Conservation (phyloP, 768 basidiomycete genomes). For the Kondoa malvinella region DNA sequence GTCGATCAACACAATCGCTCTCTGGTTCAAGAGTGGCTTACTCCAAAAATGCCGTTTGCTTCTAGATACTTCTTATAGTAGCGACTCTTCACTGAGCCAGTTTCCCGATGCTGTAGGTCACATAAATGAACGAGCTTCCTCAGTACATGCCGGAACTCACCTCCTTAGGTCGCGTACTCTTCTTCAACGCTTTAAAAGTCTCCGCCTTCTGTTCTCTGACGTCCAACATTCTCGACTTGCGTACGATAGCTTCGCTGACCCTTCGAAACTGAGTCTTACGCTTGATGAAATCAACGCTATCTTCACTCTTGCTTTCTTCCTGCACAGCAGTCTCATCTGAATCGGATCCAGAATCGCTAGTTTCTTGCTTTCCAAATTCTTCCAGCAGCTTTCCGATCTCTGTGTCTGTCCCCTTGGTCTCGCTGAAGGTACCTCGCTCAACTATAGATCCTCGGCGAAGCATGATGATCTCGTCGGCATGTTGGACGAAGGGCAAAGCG, state of each 20-base stretch:
- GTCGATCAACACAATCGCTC: neutral
- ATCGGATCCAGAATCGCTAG: conserved; percentile 21
- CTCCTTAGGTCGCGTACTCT: conserved; percentile 26
- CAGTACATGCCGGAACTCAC: neutral
- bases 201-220: conserved; percentile 21
- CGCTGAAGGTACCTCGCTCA: conserved; percentile 30
- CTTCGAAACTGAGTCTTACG: conserved; percentile 15
- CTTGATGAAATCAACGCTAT: conserved; percentile 24
- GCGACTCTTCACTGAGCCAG: conserved; percentile 32
- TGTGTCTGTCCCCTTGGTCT: conserved; percentile 34
- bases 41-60: conserved; percentile 25
- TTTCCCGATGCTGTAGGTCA: conserved; percentile 25
- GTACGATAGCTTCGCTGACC: conserved; percentile 18
- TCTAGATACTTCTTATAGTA: conserved; percentile 34
- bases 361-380: conserved; percentile 40
- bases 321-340: conserved; percentile 26
- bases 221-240: conserved; percentile 29
- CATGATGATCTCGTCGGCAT: conserved; percentile 35
- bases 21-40: conserved; percentile 4
- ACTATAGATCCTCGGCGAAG: conserved; percentile 34
- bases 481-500: conserved; percentile 34
- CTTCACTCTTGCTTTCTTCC: conserved; percentile 23
- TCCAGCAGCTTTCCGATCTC: conserved; percentile 38
- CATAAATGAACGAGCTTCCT: neutral
- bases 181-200: conserved; percentile 19